Base-by-base conservation (phyloP, 305 asterid genomes). In the Vinca major region DNA sequence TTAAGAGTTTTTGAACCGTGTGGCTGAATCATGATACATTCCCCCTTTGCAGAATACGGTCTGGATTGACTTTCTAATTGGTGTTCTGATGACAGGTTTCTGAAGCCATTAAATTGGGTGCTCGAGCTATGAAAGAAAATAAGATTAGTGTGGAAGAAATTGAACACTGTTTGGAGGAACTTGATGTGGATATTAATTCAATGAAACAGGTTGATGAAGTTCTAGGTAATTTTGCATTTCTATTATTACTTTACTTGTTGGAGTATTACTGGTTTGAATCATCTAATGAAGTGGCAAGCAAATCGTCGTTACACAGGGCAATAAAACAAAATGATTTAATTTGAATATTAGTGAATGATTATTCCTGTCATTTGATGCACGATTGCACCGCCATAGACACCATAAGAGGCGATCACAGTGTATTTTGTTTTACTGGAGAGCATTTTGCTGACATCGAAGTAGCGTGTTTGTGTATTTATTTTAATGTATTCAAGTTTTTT, bases 61-160 rank as follows among this genome's bases (percentile, higher is more conserved):
- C 48, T 62, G 11, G 44, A 70, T 41, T 72, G 63, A 70, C 62
- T 66, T 43, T 54, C 9, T 47, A 33, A 26, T 71, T 65, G 40
- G 71, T 58, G 66, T 71, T 67, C 16, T 68, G 75, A 44, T 74
- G 67, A 73, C 81, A 89, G 96, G 92, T 91, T 80, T 74, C 80
- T 41, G 91, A 91, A 80, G 93, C 95, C 76, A 81, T 91, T 58
- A 78, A 83, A 76, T 79, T 82, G 78, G 83, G 97, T 68, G 72
- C 87, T 26, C 79, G 44, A 65, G 92, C 91, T 52, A 77, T 89
- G 40, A 81, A 76, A 78, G 92, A 82, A 76, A 88, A 81, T 72
- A 80, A 76, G 76, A 75, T 83, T 68, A 80, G 78, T 67, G 76
- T 82, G 57, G 89, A 87, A 69, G 88, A 90, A 79, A 89, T 91